Conservation (phyloP, 306 rosid genomes). For the Acacia acuminata region DNA sequence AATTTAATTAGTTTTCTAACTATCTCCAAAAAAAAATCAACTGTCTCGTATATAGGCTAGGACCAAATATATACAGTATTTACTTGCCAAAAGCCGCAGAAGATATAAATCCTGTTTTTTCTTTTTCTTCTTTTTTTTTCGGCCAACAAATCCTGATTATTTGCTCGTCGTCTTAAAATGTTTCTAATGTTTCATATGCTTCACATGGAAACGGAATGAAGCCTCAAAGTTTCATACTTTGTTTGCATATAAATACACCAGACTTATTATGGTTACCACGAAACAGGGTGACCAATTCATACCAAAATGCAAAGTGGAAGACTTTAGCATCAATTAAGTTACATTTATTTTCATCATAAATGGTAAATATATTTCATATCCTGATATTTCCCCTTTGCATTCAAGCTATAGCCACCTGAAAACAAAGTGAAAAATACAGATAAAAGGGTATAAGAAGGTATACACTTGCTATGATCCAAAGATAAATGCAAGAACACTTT, state of each 20-base stretch:
- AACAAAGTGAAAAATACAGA: neutral
- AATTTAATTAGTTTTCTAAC: too few species aligned
- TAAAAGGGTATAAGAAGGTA: neutral
- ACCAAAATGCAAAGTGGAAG: neutral
- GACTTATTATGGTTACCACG: neutral
- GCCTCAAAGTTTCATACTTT: neutral
- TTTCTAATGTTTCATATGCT: neutral
- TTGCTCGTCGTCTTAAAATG: neutral
- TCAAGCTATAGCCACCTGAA: slow-evolving; percentile 25
- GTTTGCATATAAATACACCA: neutral
- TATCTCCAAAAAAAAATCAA: too few species aligned
- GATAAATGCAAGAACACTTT: neutral
- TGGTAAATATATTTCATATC: neutral
- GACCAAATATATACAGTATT: too few species aligned
- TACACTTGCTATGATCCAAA: neutral
- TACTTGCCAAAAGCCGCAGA: too few species aligned
- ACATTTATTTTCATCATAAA: slow-evolving; percentile 37
- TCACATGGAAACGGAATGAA: neutral
- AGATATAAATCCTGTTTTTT: neutral
- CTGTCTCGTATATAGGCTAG: too few species aligned
- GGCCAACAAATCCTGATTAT: neutral
- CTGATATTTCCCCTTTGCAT: slow-evolving; percentile 20
- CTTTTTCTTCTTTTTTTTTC: too few species aligned
- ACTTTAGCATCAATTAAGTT: neutral
- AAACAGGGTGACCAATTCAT: neutral